Conservation (phyloP, 2,329 filamentous ascomycete species). For the Fusarium bactridioides region DNA sequence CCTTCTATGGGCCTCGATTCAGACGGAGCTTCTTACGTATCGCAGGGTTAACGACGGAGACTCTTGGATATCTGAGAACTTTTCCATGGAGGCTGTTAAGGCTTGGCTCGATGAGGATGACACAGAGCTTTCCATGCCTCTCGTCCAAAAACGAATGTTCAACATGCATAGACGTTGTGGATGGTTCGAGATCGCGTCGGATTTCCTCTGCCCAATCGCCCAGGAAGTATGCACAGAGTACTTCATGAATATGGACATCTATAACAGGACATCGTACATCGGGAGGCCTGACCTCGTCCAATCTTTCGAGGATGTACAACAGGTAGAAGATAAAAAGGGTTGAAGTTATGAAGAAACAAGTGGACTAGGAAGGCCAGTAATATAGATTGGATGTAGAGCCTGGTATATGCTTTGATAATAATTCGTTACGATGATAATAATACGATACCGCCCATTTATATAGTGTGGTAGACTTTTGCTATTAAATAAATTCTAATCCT, state of each 20-base stretch:
- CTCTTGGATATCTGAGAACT: constrained; percentile 7
- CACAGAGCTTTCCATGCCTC: neutral
- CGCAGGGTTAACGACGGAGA: neutral
- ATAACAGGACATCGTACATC: neutral
- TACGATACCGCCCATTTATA: too few species aligned
- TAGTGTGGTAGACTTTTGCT: too few species aligned
- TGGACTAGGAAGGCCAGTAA: rapidly evolving
- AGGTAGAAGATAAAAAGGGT: neutral
- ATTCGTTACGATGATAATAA: too few species aligned
- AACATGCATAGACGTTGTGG: neutral
- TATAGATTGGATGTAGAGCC: neutral
- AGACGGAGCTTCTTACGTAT: constrained; percentile 23
- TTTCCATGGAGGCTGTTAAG: neutral
- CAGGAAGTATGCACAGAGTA: neutral
- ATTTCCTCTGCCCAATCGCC: neutral
- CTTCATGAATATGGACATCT: neutral
- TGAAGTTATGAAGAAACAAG: rapidly evolving
- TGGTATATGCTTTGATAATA: too few species aligned
- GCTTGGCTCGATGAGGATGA: neutral
- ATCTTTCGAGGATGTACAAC: neutral
- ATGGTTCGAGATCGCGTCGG: neutral
- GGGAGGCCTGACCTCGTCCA: neutral
- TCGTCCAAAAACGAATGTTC: neutral
- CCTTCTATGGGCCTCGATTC: neutral
- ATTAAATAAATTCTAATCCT: neutral